phyloP scores from a whole-genome alignment of 2,329 filamentous ascomycete species.

The Coniochaeta sp. region DNA sequence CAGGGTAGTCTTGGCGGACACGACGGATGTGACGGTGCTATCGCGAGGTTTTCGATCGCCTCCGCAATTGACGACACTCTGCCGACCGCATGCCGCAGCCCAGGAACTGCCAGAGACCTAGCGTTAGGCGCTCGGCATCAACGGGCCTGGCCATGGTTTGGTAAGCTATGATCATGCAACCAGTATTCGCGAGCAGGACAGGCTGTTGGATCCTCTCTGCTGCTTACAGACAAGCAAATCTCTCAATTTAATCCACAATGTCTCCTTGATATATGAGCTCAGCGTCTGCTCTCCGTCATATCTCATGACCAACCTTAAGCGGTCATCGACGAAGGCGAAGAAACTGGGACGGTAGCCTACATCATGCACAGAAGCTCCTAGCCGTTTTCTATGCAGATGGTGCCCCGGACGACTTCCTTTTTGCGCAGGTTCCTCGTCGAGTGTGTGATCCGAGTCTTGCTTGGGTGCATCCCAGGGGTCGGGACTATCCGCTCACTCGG shows the following conservation, averaged over 20 bases:
- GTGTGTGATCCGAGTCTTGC: background rate
- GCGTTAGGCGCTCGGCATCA: too few relatives aligned
- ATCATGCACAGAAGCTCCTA: background rate
- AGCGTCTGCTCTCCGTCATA: too few relatives aligned
- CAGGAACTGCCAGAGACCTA: too few relatives aligned
- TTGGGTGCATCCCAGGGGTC: background rate
- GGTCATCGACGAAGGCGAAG: background rate
- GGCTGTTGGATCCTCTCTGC: too few relatives aligned
- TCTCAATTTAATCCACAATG: too few relatives aligned
- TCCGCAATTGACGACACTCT: background rate
- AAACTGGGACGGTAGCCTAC: background rate
- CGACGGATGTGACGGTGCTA: background rate
- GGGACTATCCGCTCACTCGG: background rate
- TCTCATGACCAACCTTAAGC: background rate
- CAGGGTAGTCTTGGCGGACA: background rate
- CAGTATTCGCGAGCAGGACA: too few relatives aligned
- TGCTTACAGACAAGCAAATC: too few relatives aligned
- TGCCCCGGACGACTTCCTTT: background rate
- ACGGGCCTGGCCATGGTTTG: too few relatives aligned
- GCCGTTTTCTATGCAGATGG: background rate
- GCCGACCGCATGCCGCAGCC: too few relatives aligned
- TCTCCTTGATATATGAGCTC: too few relatives aligned
- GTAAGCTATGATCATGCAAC: too few relatives aligned
- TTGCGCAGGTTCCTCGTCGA: background rate
- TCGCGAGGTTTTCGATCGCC: background rate